Evolutionary conservation across 306 rosid genomes (phyloP), one percentile per base, ranked within the genome.

Genomic region (Betula pendula): DNA sequence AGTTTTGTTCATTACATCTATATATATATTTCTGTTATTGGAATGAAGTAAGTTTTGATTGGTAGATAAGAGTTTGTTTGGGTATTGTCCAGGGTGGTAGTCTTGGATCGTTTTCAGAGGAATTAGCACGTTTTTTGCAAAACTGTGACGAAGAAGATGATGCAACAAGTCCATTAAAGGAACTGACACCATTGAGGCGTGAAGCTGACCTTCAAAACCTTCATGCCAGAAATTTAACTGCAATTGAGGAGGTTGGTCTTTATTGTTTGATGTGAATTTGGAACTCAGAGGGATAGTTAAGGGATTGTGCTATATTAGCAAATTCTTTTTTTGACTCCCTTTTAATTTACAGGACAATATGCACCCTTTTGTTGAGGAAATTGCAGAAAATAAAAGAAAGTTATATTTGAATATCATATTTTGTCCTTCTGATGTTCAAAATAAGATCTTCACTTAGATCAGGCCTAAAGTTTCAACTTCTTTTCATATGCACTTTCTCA

Each of bases 91-190:
- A 94, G 98, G 95, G 89, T 68, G 97, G 90, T 66, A 90, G 91
- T 82, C 85, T 88, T 77, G 98, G 89, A 62, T 86, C 92, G 9
- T 94, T 92, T 84, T 52, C 98, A 0, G 87, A 88, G 10, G 98
- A 90, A 77, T 84, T 87, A 49, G 95, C 84, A 52, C 91, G 87
- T 68, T 82, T 94, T 50, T 74, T 94, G 88, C 97, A 90, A 85
- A 89, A 72, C 24, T 80, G 84, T 27, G 96, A 89, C 70, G 98
- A 90, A 87, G 89, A 90, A 67, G 98, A 94, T 79, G 96, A 94
- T 72, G 98, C 96, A 51, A 89, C 84, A 66, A 92, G 98, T 84
- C 92, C 94, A 38, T 86, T 94, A 75, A 91, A 89, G 59, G 93
- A 90, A 66, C 90, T 84, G 63, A 81, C 6, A 47, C 73, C 70